Conservation (phyloP, 179 eudicot species). For the Carnegiea gigantea region DNA sequence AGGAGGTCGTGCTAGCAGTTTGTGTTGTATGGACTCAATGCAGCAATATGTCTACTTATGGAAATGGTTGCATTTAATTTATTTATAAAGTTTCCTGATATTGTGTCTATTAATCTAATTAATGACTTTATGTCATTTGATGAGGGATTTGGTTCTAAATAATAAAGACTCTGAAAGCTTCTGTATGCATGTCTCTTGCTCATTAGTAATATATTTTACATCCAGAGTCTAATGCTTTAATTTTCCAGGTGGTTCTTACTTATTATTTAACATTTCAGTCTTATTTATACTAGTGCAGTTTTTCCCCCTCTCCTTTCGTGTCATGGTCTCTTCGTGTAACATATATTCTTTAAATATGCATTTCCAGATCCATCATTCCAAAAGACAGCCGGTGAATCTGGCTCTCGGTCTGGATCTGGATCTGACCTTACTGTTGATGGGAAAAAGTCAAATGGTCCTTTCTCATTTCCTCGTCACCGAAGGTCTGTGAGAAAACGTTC, state of each 20-base stretch:
- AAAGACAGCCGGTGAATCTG: constrained; percentile 25
- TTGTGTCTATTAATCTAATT: neutral
- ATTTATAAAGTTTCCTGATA: neutral
- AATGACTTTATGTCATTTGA: neutral
- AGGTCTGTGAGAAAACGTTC: constrained; percentile 33
- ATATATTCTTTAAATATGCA: neutral
- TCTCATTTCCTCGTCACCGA: constrained; percentile 45
- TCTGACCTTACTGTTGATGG: constrained; percentile 20
- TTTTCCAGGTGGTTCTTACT: neutral
- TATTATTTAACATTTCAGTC: neutral
- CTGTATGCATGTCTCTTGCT: neutral
- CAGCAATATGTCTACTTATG: neutral
- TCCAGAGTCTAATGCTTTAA: neutral
- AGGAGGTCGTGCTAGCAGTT: neutral
- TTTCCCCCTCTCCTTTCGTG: neutral
- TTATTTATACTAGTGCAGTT: neutral
- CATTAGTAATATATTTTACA: neutral
- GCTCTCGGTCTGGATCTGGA: constrained; percentile 13
- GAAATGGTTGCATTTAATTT: neutral
- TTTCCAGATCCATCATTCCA: constrained; percentile 29
- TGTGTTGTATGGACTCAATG: neutral
- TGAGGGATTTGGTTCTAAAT: neutral
- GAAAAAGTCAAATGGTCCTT: constrained; percentile 39
- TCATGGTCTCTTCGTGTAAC: neutral
- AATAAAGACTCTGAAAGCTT: neutral